Percentiles rank a stretch among this genome's conserved stretches.
Conservation (phyloP, 495 filamentous ascomycete genomes). For the Penicillium riverlandense region DNA sequence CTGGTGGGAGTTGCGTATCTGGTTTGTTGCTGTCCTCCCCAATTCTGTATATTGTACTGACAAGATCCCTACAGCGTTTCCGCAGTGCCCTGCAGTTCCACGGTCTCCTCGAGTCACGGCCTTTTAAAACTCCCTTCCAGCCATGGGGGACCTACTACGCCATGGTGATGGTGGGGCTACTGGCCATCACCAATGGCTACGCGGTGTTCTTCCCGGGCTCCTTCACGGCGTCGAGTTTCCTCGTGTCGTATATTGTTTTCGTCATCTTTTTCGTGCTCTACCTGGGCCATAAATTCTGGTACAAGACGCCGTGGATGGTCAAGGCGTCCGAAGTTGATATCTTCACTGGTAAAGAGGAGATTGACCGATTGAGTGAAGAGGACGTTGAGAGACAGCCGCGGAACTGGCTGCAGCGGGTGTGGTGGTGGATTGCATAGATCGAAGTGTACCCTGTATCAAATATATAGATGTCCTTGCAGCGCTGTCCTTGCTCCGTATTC, state of each 20-base stretch:
- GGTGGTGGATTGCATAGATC: conserved; percentile 26
- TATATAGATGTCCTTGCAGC: too few species aligned
- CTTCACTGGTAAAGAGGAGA: conserved; percentile 24
- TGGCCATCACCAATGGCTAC: conserved; percentile 60
- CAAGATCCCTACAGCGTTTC: conserved; percentile 24
- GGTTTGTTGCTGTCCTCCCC: conserved; percentile 7
- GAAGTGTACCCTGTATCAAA: neutral
- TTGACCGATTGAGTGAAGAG: conserved; percentile 21
- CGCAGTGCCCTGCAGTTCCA: conserved; percentile 37
- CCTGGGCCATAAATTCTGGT: conserved; percentile 30
- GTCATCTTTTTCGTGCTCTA: conserved; percentile 71
- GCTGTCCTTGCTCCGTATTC: too few species aligned
- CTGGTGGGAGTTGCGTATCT: conserved; percentile 23
- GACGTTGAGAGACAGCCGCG: conserved; percentile 17
- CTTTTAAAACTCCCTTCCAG: conserved; percentile 47
- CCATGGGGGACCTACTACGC: conserved; percentile 49
- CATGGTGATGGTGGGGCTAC: conserved; percentile 46
- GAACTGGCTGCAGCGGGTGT: conserved; percentile 25
- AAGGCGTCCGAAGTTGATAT: conserved; percentile 35
- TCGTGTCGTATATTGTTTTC: conserved; percentile 27
- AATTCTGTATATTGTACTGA: neutral
- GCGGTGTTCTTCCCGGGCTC: conserved; percentile 51
- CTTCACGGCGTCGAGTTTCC: conserved; percentile 44
- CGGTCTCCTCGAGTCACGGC: conserved; percentile 37
- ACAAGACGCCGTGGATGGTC: conserved; percentile 38